Percentiles rank a stretch among this genome's conserved stretches.
Conservation (phyloP, 352 stramenopile genomes). For the Globisporangium cystogenes region DNA sequence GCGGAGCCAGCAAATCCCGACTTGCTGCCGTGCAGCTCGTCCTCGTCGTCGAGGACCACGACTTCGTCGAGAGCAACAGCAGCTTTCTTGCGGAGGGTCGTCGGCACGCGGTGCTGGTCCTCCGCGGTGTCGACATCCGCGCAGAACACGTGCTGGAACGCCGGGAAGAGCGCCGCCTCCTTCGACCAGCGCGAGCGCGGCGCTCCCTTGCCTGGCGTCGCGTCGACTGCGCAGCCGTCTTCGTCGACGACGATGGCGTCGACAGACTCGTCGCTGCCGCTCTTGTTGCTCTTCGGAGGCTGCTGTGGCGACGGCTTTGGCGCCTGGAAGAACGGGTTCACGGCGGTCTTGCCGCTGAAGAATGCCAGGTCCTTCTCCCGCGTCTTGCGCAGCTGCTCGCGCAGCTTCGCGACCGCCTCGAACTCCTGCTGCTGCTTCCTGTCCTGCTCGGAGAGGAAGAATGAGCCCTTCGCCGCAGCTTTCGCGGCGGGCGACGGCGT, state of each 20-base stretch:
- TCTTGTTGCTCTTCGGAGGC: conserved; percentile 9
- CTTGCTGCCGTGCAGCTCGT: background rate
- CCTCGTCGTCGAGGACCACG: conserved; percentile 32
- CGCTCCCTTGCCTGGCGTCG: conserved; percentile 12
- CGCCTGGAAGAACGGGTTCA: conserved; percentile 69
- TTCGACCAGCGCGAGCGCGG: conserved; percentile 33
- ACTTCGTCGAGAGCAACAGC: conserved; percentile 3
- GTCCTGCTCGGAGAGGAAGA: conserved; percentile 63
- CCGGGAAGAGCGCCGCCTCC: conserved; percentile 28
- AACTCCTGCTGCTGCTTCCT: conserved; percentile 71
- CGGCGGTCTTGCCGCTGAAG: conserved; percentile 39
- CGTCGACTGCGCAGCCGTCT: conserved; percentile 2
- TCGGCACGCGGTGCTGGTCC: background rate
- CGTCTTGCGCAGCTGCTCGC: conserved; percentile 53
- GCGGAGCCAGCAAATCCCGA: conserved; percentile 1
- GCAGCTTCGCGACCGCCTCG: conserved; percentile 52
- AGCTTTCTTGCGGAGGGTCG: background rate
- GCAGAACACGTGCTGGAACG: conserved; percentile 33
- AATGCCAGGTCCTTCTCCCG: conserved; percentile 70
- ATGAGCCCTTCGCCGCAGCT: conserved; percentile 24
- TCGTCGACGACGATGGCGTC: conserved; percentile 25
- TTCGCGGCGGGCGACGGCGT: conserved; percentile 29
- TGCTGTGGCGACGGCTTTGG: conserved; percentile 4
- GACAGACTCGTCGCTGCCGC: conserved; percentile 2
- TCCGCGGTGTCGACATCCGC: conserved; percentile 11